phyloP scores from a whole-genome alignment of 345 rosid species.

The Moricandia arvensis region DNA sequence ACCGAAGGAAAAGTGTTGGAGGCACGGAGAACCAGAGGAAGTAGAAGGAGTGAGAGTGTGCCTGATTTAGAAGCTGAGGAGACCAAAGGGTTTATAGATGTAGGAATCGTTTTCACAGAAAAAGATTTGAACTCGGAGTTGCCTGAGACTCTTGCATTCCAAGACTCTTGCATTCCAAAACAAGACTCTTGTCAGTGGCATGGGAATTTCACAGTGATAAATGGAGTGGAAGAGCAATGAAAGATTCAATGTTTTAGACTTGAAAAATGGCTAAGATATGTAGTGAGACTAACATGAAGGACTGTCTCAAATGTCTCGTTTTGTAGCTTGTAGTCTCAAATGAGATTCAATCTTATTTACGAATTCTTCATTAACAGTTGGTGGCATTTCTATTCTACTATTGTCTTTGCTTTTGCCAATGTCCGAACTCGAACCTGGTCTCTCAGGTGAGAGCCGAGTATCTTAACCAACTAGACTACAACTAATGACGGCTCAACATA shows the following conservation, averaged over 20 bases:
- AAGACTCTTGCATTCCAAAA: too few species aligned
- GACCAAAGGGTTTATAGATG: constrained; percentile 83
- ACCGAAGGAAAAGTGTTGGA: constrained; percentile 32
- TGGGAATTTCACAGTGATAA: constrained; percentile 51
- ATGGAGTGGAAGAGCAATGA: constrained; percentile 36
- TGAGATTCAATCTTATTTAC: constrained; percentile 18
- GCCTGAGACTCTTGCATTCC: too few species aligned
- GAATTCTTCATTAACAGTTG: neutral
- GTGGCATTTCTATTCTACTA: neutral
- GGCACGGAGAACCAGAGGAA: constrained; percentile 37
- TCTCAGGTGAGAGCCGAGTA: too few species aligned
- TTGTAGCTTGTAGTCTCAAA: constrained; percentile 64
- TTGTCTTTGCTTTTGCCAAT: neutral
- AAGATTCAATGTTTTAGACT: constrained; percentile 49
- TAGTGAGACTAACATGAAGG: constrained; percentile 57
- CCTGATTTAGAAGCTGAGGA: constrained; percentile 76
- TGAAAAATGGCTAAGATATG: constrained; percentile 55
- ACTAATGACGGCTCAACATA: neutral
- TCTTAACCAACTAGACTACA: neutral
- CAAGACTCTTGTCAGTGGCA: constrained; percentile 89
- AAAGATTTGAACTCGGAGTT: constrained; percentile 67
- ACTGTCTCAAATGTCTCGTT: constrained; percentile 60
- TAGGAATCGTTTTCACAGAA: constrained; percentile 84
- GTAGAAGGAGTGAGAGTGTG: constrained; percentile 51
- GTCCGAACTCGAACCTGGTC: too few species aligned